Evolutionary conservation across 164 flowering plant genomes (phyloP), one percentile per base, ranked within the genome.

Genomic region (Magnolia changhungtana): DNA sequence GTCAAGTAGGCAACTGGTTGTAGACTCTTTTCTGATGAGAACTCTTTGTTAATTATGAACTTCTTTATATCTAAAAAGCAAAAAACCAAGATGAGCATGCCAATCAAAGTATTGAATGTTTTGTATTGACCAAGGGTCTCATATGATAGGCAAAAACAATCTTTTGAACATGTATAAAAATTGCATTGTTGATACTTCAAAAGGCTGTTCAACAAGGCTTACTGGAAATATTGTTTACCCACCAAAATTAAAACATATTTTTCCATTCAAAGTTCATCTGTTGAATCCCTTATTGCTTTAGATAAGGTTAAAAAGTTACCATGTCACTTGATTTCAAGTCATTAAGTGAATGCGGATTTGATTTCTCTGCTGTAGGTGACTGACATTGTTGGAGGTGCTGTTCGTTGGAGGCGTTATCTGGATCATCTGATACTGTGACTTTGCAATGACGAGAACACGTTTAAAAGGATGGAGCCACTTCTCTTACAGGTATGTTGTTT

Each of bases 381-480:
- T 16, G 96, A 90, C 63, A 83, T 95, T 76, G 98, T 95, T 80
- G 96, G 29, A 27, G 97, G 98, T 73, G 74, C 96, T 61, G 89
- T 92, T 80, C 94, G 98, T 52, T 95, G 98, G 98, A 88, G 90
- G 82, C 87, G 92, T 76, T 95, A 87, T 84, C 92, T 95, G 78
- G 97, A 95, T 86, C 87, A 91, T 81, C 76, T 95, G 73, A 95
- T 92, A 80, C 72, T 75, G 66, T 88, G 93, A 7, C 71, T 95
- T n/a, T 92, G 92, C 81, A 84, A 90, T 75, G 88, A 88, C 65
- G 83, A 84, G 66, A 86, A 73, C 9, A 82, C 78, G 11, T 89
- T 91, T 80, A 78, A 82, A 72, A 74, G 76, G 79, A 91, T 95
- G 95, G 98, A 95, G 75, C 98, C 98, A 75, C 96, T 95, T 78